Conservation (phyloP, 2,329 filamentous ascomycete genomes). For the Didymella sp. region DNA sequence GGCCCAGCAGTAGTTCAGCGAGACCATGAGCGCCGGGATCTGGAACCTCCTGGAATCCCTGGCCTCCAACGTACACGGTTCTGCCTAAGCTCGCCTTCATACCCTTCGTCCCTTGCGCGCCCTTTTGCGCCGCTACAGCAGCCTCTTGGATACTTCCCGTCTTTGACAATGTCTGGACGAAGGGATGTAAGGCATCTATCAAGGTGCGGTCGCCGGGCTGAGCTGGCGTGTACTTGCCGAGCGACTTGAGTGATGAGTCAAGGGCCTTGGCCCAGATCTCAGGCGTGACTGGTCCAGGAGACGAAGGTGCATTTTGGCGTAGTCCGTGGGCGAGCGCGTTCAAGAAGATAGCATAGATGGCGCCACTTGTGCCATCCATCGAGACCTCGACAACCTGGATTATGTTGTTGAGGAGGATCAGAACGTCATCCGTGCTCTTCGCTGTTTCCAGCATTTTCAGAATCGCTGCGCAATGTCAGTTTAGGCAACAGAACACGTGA, state of each 20-base stretch:
- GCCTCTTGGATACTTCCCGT: slow-evolving; percentile 74
- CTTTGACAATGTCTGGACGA: slow-evolving; percentile 73
- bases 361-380: slow-evolving; percentile 80
- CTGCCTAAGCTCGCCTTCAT: slow-evolving; percentile 90
- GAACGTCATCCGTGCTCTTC: slow-evolving; percentile 62
- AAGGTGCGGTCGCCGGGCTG: slow-evolving; percentile 88
- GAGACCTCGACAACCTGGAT: slow-evolving; percentile 69
- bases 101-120: slow-evolving; percentile 83
- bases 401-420: slow-evolving; percentile 66
- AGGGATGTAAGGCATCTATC: slow-evolving; percentile 88
- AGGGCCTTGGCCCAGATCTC: slow-evolving; percentile 72
- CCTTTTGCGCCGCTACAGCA: slow-evolving; percentile 75
- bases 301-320: slow-evolving; percentile 59
- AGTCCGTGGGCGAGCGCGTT: slow-evolving; percentile 80
- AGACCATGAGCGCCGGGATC: slow-evolving; percentile 82
- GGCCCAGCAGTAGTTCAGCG: slow-evolving; percentile 79
- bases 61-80: slow-evolving; percentile 78
- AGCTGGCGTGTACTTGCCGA: slow-evolving; percentile 87
- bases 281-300: slow-evolving; percentile 54
- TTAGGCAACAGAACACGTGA: slow-evolving; percentile 40
- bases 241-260: slow-evolving; percentile 65
- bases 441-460: slow-evolving; percentile 52
- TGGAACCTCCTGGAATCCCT: slow-evolving; percentile 74
- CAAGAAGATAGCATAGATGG: slow-evolving; percentile 85
- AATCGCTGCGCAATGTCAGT: slow-evolving; percentile 47